Evolutionary conservation across 1,284 basidiomycete species (phyloP).

Genomic region (Phellopilus nigrolimitatus): DNA sequence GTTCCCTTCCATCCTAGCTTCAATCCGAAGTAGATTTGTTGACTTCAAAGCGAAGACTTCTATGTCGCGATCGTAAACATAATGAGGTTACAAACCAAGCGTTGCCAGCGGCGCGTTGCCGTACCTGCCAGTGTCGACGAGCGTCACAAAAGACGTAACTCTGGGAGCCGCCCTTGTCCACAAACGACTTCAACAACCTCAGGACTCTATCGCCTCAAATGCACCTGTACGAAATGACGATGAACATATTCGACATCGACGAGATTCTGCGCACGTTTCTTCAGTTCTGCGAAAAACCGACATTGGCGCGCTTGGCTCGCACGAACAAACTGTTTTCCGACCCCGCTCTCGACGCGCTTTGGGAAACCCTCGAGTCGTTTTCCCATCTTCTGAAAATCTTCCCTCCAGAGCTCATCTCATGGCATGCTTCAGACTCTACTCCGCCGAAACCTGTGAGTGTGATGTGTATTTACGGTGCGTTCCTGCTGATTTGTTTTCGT

Average conservation of each 20-base stretch:
- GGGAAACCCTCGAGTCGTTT: constrained; percentile 18
- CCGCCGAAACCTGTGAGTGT: constrained; percentile 13
- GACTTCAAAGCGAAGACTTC: too few species aligned
- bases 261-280: constrained; percentile 13
- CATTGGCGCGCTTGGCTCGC: constrained; percentile 15
- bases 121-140: too few species aligned
- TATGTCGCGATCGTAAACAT: too few species aligned
- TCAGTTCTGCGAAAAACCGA: constrained; percentile 15
- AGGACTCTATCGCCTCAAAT: not conserved
- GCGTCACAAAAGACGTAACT: too few species aligned
- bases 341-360: constrained; percentile 15
- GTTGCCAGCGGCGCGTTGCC: too few species aligned
- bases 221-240: not conserved
- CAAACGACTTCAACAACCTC: not conserved
- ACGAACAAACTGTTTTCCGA: constrained; percentile 16
- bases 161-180: too few species aligned
- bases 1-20: not conserved
- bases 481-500: too few species aligned
- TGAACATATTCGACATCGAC: constrained; percentile 13
- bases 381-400: constrained; percentile 16
- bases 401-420: constrained; percentile 12
- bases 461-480: not conserved
- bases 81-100: too few species aligned
- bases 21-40: not conserved
- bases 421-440: not conserved